Evolutionary conservation across 495 filamentous ascomycete species (phyloP), one percentile per base, ranked within the genome.

Genomic region (Hyaloscypha finlandica): DNA sequence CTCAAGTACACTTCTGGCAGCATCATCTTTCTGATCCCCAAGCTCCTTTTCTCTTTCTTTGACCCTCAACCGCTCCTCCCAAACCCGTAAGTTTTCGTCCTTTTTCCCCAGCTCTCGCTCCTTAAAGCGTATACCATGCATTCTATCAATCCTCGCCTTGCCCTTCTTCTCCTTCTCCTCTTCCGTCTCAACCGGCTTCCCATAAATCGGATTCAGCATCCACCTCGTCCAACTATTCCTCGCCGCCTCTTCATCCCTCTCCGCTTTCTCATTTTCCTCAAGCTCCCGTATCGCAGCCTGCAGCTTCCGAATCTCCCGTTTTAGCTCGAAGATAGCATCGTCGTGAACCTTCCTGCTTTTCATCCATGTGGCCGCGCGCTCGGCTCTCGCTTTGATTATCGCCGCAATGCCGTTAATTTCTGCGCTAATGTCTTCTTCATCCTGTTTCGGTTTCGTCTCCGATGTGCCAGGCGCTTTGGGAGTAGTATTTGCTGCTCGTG

Each of bases 131-230:
- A 67, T 72, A 63, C 71, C 63, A 59, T 71, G 71, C 68, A 59
- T 73, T 65, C 75, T 76, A 68, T 75, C 73, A 70, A 71, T 67
- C 54, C 65, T 75, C 59, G 56, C 63, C 53, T 71, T 73, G 52
- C 72, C 73, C 59, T 75, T 76, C 16, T 59, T 52, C 67, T 57
- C 70, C 59, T 75, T 77, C 61, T 76, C 74, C 55, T 77, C 72
- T 33, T 74, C 72, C 35, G 58, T 73, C 22, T 73, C 67, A 68
- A 68, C 69, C 29, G 35, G 55, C 61, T 68, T 70, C 64, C 74
- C 72, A 56, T 66, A 68, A 42, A 75, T 68, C 52, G 66, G 60
- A 54, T 64, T 73, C 53, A 76, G 45, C 61, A 76, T 58, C 76
- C 74, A 76, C 64, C 61, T 60, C 11, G 22, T 39, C 74, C 74